phyloP scores from a whole-genome alignment of 176 grass and related monocot species.

The Carex kokanica region DNA sequence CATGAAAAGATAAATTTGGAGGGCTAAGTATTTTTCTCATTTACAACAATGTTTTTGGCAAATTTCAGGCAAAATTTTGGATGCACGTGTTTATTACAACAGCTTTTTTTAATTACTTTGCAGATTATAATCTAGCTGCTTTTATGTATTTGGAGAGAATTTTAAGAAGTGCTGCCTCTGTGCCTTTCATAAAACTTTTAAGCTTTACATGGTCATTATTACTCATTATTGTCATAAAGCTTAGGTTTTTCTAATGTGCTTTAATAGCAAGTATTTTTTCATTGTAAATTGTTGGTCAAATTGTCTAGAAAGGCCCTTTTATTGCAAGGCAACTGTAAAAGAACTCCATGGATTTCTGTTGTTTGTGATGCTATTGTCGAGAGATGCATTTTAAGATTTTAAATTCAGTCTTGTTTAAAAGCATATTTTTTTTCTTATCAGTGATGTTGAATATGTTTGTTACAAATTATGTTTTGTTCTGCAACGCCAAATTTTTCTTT shows the following conservation, averaged over 20 bases:
- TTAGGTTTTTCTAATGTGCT: constrained; percentile 21
- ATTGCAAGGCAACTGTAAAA: constrained; percentile 22
- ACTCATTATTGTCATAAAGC: constrained; percentile 17
- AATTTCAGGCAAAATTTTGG: constrained; percentile 14
- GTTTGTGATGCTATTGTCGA: constrained; percentile 13
- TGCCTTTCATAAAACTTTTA: constrained; percentile 32
- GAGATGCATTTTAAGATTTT: constrained; percentile 14
- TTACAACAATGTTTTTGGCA: neutral
- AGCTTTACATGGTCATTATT: constrained; percentile 13
- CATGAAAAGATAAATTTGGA: neutral
- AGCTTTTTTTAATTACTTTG: constrained; percentile 24
- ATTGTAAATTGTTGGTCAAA: constrained; percentile 24
- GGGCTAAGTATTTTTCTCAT: neutral
- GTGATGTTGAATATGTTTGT: neutral
- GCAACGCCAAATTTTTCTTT: neutral
- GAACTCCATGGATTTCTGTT: constrained; percentile 21
- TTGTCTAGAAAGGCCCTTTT: constrained; percentile 11
- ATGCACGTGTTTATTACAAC: constrained; percentile 5
- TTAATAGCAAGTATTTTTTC: constrained; percentile 18
- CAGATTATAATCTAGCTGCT: constrained; percentile 27
- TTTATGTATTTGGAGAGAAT: constrained; percentile 33
- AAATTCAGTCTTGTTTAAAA: constrained; percentile 1
- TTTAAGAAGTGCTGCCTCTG: constrained; percentile 34
- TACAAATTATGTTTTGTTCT: neutral
- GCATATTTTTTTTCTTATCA: neutral